Evolutionary conservation across 257 asterid species (phyloP).

Genomic region (Petrea volubilis): DNA sequence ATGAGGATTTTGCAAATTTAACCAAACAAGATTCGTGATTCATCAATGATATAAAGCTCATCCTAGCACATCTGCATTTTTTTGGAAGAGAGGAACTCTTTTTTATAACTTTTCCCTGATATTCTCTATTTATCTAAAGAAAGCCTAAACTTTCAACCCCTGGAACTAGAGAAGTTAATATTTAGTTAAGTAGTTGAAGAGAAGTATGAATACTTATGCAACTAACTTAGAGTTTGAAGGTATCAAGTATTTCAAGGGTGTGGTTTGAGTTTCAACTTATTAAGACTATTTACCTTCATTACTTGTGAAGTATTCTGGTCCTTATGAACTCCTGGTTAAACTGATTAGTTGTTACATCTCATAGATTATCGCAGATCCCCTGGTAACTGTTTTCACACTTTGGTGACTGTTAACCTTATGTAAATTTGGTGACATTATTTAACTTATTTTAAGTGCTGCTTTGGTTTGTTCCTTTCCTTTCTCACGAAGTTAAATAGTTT

Average conservation of each 20-base stretch:
- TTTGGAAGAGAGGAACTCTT: no score
- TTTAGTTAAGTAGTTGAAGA: not conserved
- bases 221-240: no score
- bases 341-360: not conserved
- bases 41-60: no score
- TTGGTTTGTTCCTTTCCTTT: not conserved
- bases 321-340: not conserved
- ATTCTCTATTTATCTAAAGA: no score
- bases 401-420: not conserved
- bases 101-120: no score
- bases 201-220: not conserved
- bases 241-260: no score
- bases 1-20: not conserved
- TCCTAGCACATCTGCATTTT: no score
- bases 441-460: not conserved
- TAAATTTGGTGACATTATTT: not conserved
- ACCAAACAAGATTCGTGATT: not conserved
- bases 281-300: not conserved
- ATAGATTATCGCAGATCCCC: not conserved
- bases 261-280: not conserved
- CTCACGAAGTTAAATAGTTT: not conserved
- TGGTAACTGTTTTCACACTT: not conserved
- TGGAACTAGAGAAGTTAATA: not conserved
- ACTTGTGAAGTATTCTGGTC: not conserved
- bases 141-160: no score